A percentile compares a stretch with the other conserved stretches of the same genome.
phyloP scores from a whole-genome alignment of 805 yeast genomes.

The Peterozyma xylosa region DNA sequence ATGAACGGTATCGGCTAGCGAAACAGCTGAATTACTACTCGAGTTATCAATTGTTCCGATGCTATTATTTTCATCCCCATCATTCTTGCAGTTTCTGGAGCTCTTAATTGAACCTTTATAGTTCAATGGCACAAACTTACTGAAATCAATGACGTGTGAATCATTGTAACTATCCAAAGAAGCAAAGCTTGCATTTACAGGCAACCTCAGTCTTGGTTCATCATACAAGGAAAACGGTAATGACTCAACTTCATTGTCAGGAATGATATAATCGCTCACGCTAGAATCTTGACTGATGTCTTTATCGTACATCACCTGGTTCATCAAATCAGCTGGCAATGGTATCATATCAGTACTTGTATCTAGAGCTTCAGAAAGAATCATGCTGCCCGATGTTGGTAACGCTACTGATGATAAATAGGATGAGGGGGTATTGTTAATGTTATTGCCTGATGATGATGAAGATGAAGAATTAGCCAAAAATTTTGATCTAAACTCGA shows the following conservation, averaged over 20 bases:
- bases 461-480: too few relatives aligned
- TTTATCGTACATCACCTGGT: slow-evolving; percentile 7
- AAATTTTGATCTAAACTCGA: too few relatives aligned
- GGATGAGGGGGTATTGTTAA: too few relatives aligned
- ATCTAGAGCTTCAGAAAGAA: too few relatives aligned
- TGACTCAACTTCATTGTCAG: background rate
- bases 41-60: background rate
- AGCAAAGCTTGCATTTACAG: slow-evolving; percentile 70
- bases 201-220: slow-evolving; percentile 21
- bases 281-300: slow-evolving; percentile 23
- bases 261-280: slow-evolving; percentile 2
- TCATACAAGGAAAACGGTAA: background rate
- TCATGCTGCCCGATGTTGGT: too few relatives aligned
- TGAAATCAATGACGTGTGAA: slow-evolving; percentile 4
- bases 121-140: slow-evolving; percentile 33
- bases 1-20: background rate
- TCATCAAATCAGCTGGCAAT: too few relatives aligned
- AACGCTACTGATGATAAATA: too few relatives aligned
- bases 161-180: slow-evolving; percentile 63
- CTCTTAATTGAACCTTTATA: slow-evolving; percentile 29
- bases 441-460: too few relatives aligned
- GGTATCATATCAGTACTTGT: too few relatives aligned
- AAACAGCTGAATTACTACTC: background rate
- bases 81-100: slow-evolving; percentile 7
- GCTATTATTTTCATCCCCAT: slow-evolving; percentile 1